Conservation (phyloP, 345 rosid genomes). For the Linum trigynum region DNA sequence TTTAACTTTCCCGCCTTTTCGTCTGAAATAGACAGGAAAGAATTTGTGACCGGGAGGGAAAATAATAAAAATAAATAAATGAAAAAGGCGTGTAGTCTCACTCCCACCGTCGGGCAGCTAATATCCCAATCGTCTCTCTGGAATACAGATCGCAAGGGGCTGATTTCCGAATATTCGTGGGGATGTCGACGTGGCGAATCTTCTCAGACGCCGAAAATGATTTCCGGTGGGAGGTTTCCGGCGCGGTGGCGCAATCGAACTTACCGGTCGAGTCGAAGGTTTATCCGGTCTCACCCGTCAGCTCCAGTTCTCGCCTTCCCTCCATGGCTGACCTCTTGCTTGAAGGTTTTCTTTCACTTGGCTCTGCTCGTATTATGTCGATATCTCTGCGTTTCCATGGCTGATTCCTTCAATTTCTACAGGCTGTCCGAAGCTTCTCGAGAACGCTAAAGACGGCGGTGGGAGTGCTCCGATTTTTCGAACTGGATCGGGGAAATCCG, state of each 20-base stretch:
- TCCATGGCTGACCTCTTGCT: slow-evolving; percentile 62
- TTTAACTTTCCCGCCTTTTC: slow-evolving; percentile 1
- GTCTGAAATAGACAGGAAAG: neutral
- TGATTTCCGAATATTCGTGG: neutral
- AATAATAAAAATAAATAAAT: too few relatives aligned
- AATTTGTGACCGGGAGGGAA: too few relatives aligned
- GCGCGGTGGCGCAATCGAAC: slow-evolving; percentile 17
- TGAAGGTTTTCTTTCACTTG: slow-evolving; percentile 33
- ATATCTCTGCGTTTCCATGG: neutral
- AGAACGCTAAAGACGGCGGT: slow-evolving; percentile 16
- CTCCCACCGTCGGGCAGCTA: neutral
- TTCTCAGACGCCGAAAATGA: slow-evolving; percentile 37
- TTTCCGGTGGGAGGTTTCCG: slow-evolving; percentile 56
- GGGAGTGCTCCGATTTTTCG: slow-evolving; percentile 42
- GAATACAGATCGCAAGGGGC: neutral
- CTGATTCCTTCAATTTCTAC: slow-evolving; percentile 2
- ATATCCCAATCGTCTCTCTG: neutral
- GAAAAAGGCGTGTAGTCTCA: neutral
- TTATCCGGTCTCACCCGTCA: slow-evolving; percentile 14
- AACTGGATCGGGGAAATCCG: slow-evolving; percentile 57
- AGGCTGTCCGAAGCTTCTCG: slow-evolving; percentile 41
- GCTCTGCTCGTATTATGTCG: neutral
- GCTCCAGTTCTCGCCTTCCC: slow-evolving; percentile 31
- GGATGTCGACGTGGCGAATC: slow-evolving; percentile 74
- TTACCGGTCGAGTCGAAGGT: slow-evolving; percentile 12